Percentiles rank a stretch among this genome's conserved stretches.
These are phyloP conservation scores for Sutorius eximius DNA, from an alignment of 1,284 basidiomycete species.

Conservation along the genomic window DNA sequence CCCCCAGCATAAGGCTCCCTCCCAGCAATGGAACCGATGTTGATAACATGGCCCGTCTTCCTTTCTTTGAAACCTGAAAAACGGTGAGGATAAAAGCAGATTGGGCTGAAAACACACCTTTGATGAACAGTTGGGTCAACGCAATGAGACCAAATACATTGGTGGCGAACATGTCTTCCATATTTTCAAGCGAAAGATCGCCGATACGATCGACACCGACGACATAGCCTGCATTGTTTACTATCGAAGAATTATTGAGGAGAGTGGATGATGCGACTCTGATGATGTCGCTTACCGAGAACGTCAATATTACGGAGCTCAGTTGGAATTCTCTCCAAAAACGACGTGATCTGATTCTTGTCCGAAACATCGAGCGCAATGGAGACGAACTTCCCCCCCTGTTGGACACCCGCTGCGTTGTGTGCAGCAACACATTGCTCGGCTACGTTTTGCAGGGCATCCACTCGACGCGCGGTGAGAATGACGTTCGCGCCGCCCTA, in stretches of 20 bases:
- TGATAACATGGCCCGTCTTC: constrained; percentile 90
- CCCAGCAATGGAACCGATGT: constrained; percentile 92
- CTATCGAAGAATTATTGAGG: constrained; percentile 37
- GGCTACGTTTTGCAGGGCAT: constrained; percentile 63
- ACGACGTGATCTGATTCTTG: constrained; percentile 59
- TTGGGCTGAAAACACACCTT: constrained; percentile 44
- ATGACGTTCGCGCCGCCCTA: constrained; percentile 81
- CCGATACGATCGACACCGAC: constrained; percentile 83
- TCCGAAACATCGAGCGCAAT: constrained; percentile 78
- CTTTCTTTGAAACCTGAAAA: constrained; percentile 83
- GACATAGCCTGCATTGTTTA: constrained; percentile 89
- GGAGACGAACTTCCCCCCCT: constrained; percentile 68
- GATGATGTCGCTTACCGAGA: constrained; percentile 51
- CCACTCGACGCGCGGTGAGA: constrained; percentile 66
- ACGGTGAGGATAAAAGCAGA: not conserved
- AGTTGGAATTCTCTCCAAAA: constrained; percentile 68
- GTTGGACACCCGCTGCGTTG: constrained; percentile 66
- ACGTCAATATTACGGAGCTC: constrained; percentile 72
- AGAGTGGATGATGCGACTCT: not conserved
- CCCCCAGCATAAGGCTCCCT: constrained; percentile 91
- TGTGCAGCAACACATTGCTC: constrained; percentile 70
- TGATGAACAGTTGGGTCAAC: constrained; percentile 77
- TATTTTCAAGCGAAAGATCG: constrained; percentile 70
- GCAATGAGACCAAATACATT: constrained; percentile 91
- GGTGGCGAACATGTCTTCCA: constrained; percentile 89